Evolutionary conservation across 495 filamentous ascomycete genomes (phyloP).

Genomic region (Pyronema omphalodes): DNA sequence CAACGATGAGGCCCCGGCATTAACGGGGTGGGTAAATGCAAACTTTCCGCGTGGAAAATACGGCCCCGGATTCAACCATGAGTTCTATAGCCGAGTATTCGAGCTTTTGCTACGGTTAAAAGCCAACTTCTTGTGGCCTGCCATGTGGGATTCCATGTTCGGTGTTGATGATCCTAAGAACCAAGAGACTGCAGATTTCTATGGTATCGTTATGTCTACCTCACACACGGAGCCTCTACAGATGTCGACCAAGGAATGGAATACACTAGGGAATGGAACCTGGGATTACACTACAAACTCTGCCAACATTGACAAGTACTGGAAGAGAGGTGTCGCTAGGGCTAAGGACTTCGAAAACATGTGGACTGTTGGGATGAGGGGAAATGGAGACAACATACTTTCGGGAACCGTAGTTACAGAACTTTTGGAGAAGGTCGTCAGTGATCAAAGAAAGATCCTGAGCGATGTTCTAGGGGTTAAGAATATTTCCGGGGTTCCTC

Average conservation of each 20-base stretch:
- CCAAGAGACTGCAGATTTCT: constrained; percentile 50
- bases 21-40: constrained; percentile 50
- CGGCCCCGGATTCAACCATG: constrained; percentile 40
- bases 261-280: constrained; percentile 35
- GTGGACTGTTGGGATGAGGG: constrained; percentile 59
- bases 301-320: constrained; percentile 44
- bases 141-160: constrained; percentile 53
- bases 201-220: constrained; percentile 51
- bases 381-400: constrained; percentile 43
- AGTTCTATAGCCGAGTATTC: constrained; percentile 51
- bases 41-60: constrained; percentile 33
- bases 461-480: constrained; percentile 34
- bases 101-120: constrained; percentile 50
- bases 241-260: constrained; percentile 52
- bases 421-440: constrained; percentile 41
- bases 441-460: constrained; percentile 39
- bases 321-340: constrained; percentile 45
- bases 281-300: constrained; percentile 55
- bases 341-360: constrained; percentile 45
- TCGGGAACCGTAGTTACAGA: constrained; percentile 38
- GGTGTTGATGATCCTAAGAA: constrained; percentile 49
- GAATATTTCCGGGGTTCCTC: constrained; percentile 40
- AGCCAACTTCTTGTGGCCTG: constrained; percentile 62
- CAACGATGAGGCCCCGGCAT: constrained; percentile 56
- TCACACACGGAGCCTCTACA: constrained; percentile 61